Conservation (phyloP, 2,329 filamentous ascomycete species). For the Pseudogymnoascus pannorum region DNA sequence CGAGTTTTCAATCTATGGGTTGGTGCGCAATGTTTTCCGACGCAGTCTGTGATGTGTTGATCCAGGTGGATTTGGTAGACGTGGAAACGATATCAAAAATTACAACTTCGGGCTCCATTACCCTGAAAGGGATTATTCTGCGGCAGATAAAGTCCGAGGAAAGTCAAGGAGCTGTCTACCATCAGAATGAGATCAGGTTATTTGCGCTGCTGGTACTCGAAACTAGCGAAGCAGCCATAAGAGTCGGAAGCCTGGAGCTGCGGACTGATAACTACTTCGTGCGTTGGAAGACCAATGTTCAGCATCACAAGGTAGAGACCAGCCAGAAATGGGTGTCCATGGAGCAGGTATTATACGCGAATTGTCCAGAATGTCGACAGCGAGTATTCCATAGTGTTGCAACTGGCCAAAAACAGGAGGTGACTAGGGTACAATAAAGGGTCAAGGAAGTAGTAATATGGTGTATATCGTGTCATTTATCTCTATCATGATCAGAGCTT, state of each 20-base stretch:
- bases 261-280: not conserved
- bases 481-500: not conserved
- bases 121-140: not conserved
- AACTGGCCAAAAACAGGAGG: not conserved
- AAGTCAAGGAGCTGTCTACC: not conserved
- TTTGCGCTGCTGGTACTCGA: not conserved
- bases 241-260: not conserved
- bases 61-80: not conserved
- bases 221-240: not conserved
- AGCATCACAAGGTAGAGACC: not conserved
- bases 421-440: not conserved
- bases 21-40: not conserved
- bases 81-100: not conserved
- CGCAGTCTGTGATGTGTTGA: not conserved
- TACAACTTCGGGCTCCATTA: not conserved
- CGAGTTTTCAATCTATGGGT: not conserved
- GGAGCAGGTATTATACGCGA: not conserved
- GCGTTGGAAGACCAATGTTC: not conserved
- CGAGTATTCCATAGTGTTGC: not conserved
- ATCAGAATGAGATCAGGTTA: no score
- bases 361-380: not conserved
- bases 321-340: not conserved
- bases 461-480: not conserved
- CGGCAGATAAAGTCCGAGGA: not conserved
- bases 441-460: not conserved